Percentiles rank a stretch among this genome's conserved stretches.
These are phyloP conservation scores for Hypoxylon trugodes DNA, from an alignment of 495 filamentous ascomycete genomes.

Conservation along the genomic window DNA sequence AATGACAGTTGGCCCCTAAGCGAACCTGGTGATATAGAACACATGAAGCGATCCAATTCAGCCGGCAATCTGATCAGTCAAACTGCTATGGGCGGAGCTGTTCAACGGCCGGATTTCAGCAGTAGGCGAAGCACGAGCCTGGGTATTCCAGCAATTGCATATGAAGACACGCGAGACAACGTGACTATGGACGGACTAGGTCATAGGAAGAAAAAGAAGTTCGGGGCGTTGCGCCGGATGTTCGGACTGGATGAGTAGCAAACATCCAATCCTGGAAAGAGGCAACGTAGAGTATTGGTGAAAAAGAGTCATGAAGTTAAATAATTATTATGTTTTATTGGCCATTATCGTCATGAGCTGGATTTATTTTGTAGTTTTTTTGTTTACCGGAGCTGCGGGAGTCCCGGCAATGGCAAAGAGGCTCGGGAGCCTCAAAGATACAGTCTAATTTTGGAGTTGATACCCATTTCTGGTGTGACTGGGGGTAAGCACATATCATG, in stretches of 20 bases:
- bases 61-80: constrained; percentile 43
- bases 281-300: constrained; percentile 35
- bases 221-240: constrained; percentile 61
- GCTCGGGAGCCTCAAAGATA: constrained; percentile 16
- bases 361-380: constrained; percentile 27
- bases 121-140: constrained; percentile 35
- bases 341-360: constrained; percentile 20
- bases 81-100: not conserved
- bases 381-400: constrained; percentile 19
- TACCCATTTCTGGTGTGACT: constrained; percentile 31
- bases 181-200: constrained; percentile 41
- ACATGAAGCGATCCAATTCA: constrained; percentile 36
- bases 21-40: constrained; percentile 15
- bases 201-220: constrained; percentile 69
- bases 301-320: constrained; percentile 23
- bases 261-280: constrained; percentile 8
- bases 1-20: constrained; percentile 31
- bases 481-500: constrained; percentile 35
- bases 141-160: constrained; percentile 9
- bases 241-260: constrained; percentile 63
- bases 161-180: constrained; percentile 27
- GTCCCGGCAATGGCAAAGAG: constrained; percentile 29
- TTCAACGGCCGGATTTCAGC: constrained; percentile 15
- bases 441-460: constrained; percentile 36
- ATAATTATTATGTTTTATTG: constrained; percentile 26